Percentiles rank a stretch among this genome's conserved stretches.
phyloP scores from a whole-genome alignment of 2,329 filamentous ascomycete species.

The Colletotrichum aenigma region DNA sequence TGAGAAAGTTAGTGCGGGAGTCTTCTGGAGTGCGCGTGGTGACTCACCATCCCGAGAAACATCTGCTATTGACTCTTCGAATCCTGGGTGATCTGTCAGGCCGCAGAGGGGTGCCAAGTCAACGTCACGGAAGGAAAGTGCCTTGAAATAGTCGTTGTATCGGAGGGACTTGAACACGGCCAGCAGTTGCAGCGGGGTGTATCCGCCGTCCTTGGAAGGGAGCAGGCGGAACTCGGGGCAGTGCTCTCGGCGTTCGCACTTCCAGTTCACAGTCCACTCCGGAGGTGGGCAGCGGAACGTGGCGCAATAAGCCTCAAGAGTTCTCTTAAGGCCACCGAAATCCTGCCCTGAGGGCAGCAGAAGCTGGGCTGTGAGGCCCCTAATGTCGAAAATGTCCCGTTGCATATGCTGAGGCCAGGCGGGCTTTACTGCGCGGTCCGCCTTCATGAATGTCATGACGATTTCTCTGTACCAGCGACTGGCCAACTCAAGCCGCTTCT shows the following conservation, averaged over 20 bases:
- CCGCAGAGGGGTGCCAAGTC: slow-evolving; percentile 49
- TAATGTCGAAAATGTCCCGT: slow-evolving; percentile 55
- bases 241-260: slow-evolving; percentile 45
- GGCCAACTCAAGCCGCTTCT: slow-evolving; percentile 53
- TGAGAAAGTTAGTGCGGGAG: not conserved
- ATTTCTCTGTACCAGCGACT: slow-evolving; percentile 60
- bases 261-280: slow-evolving; percentile 57
- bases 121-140: slow-evolving; percentile 58
- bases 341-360: slow-evolving; percentile 60
- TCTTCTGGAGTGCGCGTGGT: not conserved
- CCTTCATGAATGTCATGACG: slow-evolving; percentile 57
- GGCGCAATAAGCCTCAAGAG: slow-evolving; percentile 58
- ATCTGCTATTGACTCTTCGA: slow-evolving; percentile 53
- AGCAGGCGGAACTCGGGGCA: slow-evolving; percentile 60
- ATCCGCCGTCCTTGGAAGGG: slow-evolving; percentile 41
- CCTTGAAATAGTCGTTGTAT: slow-evolving; percentile 65
- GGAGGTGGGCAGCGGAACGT: slow-evolving; percentile 55
- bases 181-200: slow-evolving; percentile 57
- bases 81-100: slow-evolving; percentile 46
- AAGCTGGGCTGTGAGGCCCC: slow-evolving; percentile 55
- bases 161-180: slow-evolving; percentile 60
- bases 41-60: slow-evolving; percentile 55
- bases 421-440: slow-evolving; percentile 60
- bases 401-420: slow-evolving; percentile 63
- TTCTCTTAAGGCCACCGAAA: slow-evolving; percentile 58